These are phyloP conservation scores for Starmerella davenportii DNA, from an alignment of 805 yeast species.

Conservation along the genomic window DNA sequence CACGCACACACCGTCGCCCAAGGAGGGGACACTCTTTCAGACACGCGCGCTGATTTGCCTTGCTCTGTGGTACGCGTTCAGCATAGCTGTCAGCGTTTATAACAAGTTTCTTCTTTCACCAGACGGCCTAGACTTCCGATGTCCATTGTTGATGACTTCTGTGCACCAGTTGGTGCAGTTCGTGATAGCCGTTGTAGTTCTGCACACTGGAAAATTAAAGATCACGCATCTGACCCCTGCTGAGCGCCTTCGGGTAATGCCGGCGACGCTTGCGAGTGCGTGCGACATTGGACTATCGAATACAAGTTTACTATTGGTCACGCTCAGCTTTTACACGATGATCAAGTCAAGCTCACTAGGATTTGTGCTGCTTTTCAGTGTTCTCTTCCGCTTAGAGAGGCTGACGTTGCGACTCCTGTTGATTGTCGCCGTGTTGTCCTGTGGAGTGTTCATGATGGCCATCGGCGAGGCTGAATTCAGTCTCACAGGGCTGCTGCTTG, in stretches of 20 bases:
- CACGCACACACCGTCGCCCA: too few species aligned
- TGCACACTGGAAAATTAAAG: slow-evolving; percentile 3
- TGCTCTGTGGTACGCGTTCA: slow-evolving; percentile 24
- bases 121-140: slow-evolving; percentile 54
- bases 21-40: not conserved
- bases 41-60: slow-evolving; percentile 12
- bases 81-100: slow-evolving; percentile 31
- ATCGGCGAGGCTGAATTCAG: slow-evolving; percentile 25
- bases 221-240: not conserved
- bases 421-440: slow-evolving; percentile 62
- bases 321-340: slow-evolving; percentile 79
- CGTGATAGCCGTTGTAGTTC: slow-evolving; percentile 28
- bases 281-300: slow-evolving; percentile 92
- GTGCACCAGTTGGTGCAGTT: slow-evolving; percentile 65
- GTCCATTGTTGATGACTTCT: slow-evolving; percentile 70
- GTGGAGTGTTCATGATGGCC: slow-evolving; percentile 81
- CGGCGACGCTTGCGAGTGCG: slow-evolving; percentile 75
- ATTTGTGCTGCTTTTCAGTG: slow-evolving; percentile 78
- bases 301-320: slow-evolving; percentile 57
- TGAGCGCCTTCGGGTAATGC: slow-evolving; percentile 30
- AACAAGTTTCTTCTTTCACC: slow-evolving; percentile 94
- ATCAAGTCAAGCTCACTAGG: slow-evolving; percentile 75
- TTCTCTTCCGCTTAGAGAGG: slow-evolving; percentile 58
- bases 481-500: slow-evolving; percentile 50
- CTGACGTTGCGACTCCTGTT: slow-evolving; percentile 48